Base-by-base conservation (phyloP, 2,329 filamentous ascomycete genomes). In the Aspergillus pseudotamarii region DNA sequence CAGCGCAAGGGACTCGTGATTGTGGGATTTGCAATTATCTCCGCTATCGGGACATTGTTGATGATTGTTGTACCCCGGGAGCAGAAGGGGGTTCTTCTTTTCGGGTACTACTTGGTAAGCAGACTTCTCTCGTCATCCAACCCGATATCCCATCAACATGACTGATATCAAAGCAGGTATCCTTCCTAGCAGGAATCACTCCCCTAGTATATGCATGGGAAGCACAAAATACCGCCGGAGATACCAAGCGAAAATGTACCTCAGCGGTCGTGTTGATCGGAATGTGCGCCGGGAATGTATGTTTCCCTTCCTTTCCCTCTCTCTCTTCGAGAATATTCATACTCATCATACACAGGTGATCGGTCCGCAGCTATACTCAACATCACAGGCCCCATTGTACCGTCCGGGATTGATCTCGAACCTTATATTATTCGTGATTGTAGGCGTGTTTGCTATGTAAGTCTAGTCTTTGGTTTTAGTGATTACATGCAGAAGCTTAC, bases 31-130 rank as follows among this genome's bases (percentile, higher is more conserved):
- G 73, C 76, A 26, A 64, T 79, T 1, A 62, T 81, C 0, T 78
- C 82, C 0, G 73, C 76, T 1, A 68, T 80, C 16, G 82, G 83
- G 0, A 76, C 81, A 1, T 73, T 85, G 36, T 69, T 86, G 26
- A 81, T 85, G 77, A 74, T 85, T 48, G 81, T 81, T 0, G 77
- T 85, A 0, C 80, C 82, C 0, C 76, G 81, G 3, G 66, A 76
- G 1, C 76, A 84, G 28, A 84, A 83, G 64, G 83, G 81, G 0
- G 81, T 81, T 8, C 69, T 85, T 36, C 73, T 85, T 12, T 80
- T 85, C 54, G 82, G 83, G 0, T 85, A 85, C 65, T 85, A 85
- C 64, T 71, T 85, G 16, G 82, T 84, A 60, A 30, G 64, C 19
- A 14, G 12, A 6, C 0, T 14, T 16, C 32, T n/a, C 5, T 6